phyloP scores from a whole-genome alignment of 192 early-diverging fungal species.

The Rhizoclosmatium globosum region DNA sequence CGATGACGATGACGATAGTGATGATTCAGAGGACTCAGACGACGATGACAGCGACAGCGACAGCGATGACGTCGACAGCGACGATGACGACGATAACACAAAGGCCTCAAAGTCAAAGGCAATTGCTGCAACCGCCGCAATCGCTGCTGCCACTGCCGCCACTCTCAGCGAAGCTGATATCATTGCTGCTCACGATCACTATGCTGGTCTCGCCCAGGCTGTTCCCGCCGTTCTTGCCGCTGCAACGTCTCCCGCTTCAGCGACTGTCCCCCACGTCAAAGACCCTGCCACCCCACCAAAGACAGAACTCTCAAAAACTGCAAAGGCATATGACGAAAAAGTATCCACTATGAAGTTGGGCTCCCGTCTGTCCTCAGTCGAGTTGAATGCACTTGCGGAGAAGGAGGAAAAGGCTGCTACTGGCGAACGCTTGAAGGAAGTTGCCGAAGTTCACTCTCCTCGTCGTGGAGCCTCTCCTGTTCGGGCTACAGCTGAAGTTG shows the following conservation, averaged over 20 bases:
- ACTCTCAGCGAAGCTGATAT: background rate
- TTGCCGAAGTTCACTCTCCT: background rate
- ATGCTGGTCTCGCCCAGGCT: background rate
- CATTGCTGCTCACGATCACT: background rate
- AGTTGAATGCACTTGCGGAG: constrained; percentile 1
- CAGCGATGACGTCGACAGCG: background rate
- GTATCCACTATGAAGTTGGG: background rate
- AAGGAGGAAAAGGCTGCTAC: background rate
- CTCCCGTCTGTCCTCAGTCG: constrained; percentile 7
- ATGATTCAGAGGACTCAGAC: background rate
- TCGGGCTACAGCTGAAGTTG: background rate
- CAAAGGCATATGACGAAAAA: background rate
- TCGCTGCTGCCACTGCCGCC: background rate
- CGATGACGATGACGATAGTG: background rate
- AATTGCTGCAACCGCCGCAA: background rate
- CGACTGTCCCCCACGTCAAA: background rate
- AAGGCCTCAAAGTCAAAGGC: background rate
- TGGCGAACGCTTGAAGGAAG: background rate
- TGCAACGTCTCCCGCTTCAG: background rate
- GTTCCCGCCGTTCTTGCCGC: background rate
- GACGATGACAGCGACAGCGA: background rate
- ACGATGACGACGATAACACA: background rate
- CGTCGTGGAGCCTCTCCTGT: background rate
- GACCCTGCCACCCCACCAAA: background rate
- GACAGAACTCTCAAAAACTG: background rate